These are phyloP conservation scores for Sporothrix euskadiensis DNA, from an alignment of 2,329 filamentous ascomycete species.

Conservation along the genomic window DNA sequence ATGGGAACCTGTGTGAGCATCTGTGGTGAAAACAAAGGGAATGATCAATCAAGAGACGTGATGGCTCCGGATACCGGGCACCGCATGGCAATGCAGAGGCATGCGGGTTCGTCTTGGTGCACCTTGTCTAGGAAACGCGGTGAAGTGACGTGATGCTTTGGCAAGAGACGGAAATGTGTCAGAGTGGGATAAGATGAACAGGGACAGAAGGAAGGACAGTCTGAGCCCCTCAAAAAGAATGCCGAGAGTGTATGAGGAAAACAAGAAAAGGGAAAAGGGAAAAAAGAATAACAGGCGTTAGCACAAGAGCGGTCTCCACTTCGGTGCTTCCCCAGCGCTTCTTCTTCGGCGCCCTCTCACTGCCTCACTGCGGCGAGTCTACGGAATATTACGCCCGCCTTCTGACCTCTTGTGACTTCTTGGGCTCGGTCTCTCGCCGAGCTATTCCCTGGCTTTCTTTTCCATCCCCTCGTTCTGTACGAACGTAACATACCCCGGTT, in stretches of 20 bases:
- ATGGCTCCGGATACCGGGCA: not conserved
- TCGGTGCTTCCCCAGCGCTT: not conserved
- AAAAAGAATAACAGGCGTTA: not conserved
- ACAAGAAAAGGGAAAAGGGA: not conserved
- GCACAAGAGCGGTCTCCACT: not conserved
- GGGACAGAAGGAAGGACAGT: not conserved
- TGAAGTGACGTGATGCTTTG: not conserved
- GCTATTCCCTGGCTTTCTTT: not conserved
- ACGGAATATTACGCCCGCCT: not conserved
- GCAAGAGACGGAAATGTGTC: not conserved
- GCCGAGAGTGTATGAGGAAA: not conserved
- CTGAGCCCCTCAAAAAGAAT: not conserved
- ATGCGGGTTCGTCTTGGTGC: not conserved
- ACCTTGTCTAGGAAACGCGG: not conserved
- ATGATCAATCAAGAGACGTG: not conserved
- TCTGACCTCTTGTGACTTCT: not conserved
- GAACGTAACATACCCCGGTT: not conserved
- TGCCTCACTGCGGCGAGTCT: not conserved
- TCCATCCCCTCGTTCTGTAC: not conserved
- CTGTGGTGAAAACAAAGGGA: not conserved
- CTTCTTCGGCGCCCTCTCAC: not conserved
- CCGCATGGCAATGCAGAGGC: not conserved
- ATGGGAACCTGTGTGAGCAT: not conserved
- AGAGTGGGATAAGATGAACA: not conserved
- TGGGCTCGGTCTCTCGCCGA: not conserved